These are phyloP conservation scores for Aspergillus piperis DNA, from an alignment of 2,329 filamentous ascomycete species.

Conservation along the genomic window DNA sequence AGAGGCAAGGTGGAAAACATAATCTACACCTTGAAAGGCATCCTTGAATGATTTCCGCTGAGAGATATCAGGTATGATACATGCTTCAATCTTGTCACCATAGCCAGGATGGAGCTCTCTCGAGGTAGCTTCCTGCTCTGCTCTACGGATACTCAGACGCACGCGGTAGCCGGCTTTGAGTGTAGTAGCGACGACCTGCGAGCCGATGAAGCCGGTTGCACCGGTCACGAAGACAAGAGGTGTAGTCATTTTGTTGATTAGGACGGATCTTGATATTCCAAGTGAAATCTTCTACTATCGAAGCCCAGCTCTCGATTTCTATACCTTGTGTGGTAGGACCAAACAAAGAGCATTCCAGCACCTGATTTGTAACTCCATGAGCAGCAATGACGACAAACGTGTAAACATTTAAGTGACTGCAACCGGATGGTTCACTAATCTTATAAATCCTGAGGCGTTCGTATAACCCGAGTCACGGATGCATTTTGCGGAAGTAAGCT, in stretches of 20 bases:
- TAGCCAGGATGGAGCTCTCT: slow-evolving; percentile 10
- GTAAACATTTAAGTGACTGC: not conserved
- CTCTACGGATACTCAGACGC: slow-evolving; percentile 20
- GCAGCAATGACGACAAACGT: not conserved
- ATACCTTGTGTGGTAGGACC: not conserved
- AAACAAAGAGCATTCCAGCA: not conserved
- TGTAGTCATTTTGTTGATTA: not conserved
- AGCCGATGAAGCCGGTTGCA: slow-evolving; percentile 28
- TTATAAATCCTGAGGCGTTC: not conserved
- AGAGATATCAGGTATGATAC: slow-evolving; percentile 21
- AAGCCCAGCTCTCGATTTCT: not conserved
- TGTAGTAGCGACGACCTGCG: slow-evolving; percentile 10
- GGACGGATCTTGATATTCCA: too few relatives aligned
- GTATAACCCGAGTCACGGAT: not conserved
- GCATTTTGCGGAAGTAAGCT: not conserved
- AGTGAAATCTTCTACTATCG: not conserved
- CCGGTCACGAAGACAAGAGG: slow-evolving; percentile 25
- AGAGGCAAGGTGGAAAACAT: slow-evolving; percentile 25
- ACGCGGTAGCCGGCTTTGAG: slow-evolving; percentile 23
- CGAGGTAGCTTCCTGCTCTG: slow-evolving; percentile 15
- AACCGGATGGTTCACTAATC: not conserved
- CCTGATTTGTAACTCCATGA: not conserved
- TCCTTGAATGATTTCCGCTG: slow-evolving; percentile 8
- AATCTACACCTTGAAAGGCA: slow-evolving; percentile 18
- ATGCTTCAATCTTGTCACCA: slow-evolving; percentile 16